Evolutionary conservation across 2,329 filamentous ascomycete species (phyloP), one percentile per base, ranked within the genome.

Genomic region (Fusarium sp.): DNA sequence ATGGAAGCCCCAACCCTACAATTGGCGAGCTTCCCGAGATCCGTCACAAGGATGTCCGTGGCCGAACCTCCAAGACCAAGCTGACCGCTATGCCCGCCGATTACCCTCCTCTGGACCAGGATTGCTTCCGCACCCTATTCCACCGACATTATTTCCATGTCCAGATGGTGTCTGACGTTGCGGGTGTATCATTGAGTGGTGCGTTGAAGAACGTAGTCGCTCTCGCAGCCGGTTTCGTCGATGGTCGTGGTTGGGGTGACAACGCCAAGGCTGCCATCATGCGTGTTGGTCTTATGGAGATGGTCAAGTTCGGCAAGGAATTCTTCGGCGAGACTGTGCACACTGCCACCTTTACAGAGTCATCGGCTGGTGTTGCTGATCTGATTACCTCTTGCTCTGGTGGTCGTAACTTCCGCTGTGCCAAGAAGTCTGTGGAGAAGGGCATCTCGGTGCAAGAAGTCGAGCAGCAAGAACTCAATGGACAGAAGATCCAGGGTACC

Each of bases 221-320:
- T 6, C 87, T 99, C 20, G 96, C 95, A 6, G 95, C 97, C 35
- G 97, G 97, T 67, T 99, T 97, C 83, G 95, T 98, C 52, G 95
- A 98, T 75, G 97, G 97, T 38, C 90, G 96, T 71, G 96, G 96
- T 75, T 99, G 97, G 96, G 97, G 97, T 80, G 95, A 98, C 86
- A 99, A 98, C 78, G 96, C 96, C 75, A 98, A 99, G 86, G 95
- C 97, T n/a, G 97, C 97, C 54, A 92, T 99, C 70, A 98, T 99
- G 95, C 94, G 97, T 47, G 93, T 98, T 22, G 97, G 97, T 9
- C 90, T 99, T 54, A 89, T 98, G 78, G 97, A 99, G 85, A 98
- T 98, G 93, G 95, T 98, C 79, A 93, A 94, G 81, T 99, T 99
- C 77, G 96, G 96, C 74, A 95, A 95, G 83, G 91, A 93, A 78